Base-by-base conservation (phyloP, 225 moss, liverwort and hornwort species). In the Asterella californica region DNA sequence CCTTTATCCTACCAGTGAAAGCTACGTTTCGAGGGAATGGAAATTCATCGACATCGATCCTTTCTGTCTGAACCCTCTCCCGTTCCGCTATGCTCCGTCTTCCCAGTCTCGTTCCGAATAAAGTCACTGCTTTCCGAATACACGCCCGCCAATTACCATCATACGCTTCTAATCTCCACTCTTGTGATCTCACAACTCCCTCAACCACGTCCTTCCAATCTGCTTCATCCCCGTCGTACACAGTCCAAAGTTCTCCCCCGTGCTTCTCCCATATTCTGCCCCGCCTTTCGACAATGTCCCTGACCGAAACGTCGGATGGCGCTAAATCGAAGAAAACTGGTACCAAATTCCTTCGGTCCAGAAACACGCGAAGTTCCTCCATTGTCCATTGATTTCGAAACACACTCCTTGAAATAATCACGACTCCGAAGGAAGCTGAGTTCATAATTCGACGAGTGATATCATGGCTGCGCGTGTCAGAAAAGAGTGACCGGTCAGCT, bases 201-300 rank as follows among this genome's bases (percentile, higher is more conserved):
- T 84, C 82, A 2, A 90, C 81, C 21, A 88, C 88, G 27, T 82
- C 87, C 30, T 50, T 78, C 91, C 90, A 91, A 3, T 83, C 90
- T 34, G 79, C 76, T 69, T 89, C 91, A 48, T 86, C 86, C 5
- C 91, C 91, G 73, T 84, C 78, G 74, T 90, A 91, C 71, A 74
- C 71, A 59, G 85, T 90, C 91, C 91, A 91, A 24, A 89, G 79
- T 76, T 91, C 85, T n/a, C 90, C 91, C 9, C 90, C 91, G 5
- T 91, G 76, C 33, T 76, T 73, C 66, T 89, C 91, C 91, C 90
- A 91, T 57, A 88, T 85, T 60, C 83, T 83, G 9, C 91, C 91
- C 34, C 83, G 86, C 83, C 82, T 84, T 77, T 88, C 86, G 55
- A 91, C 83, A 10, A 91, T 91, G 57, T 91, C 88, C 24, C 81